Evolutionary conservation across 345 rosid species (phyloP).

Genomic region (Anastatica hierochuntica): DNA sequence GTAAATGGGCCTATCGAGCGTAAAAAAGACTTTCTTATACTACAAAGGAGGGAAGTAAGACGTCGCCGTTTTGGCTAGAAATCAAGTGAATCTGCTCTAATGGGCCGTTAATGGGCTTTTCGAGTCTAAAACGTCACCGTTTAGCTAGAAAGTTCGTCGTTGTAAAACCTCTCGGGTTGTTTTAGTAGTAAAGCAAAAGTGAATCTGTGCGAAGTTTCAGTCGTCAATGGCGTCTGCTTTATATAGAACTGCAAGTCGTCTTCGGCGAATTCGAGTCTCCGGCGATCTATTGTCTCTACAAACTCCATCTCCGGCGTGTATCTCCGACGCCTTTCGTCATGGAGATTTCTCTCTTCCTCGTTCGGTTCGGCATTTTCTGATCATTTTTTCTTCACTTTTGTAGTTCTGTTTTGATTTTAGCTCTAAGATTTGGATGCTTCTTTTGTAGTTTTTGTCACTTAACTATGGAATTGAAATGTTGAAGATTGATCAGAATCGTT

Average conservation of each 20-base stretch:
- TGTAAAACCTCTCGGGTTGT: slow-evolving; percentile 1
- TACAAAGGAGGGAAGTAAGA: background rate
- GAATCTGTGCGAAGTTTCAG: background rate
- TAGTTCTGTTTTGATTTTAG: background rate
- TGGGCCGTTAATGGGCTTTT: too few relatives aligned
- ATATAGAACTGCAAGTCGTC: slow-evolving; percentile 29
- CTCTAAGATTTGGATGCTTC: background rate
- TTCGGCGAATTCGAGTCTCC: slow-evolving; percentile 24
- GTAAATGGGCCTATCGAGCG: too few relatives aligned
- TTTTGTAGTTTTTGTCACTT: slow-evolving; percentile 29
- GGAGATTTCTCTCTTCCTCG: slow-evolving; percentile 22
- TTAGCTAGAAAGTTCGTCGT: background rate
- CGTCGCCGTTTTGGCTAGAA: background rate
- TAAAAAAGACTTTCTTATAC: too few relatives aligned
- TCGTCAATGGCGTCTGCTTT: slow-evolving; percentile 50
- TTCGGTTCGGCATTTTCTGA: slow-evolving; percentile 30
- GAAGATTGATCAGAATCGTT: slow-evolving; percentile 28
- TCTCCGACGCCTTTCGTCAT: slow-evolving; percentile 14
- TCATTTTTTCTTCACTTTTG: background rate
- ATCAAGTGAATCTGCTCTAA: too few relatives aligned
- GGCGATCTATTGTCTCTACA: slow-evolving; percentile 11
- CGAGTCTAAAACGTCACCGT: background rate
- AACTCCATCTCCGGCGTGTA: slow-evolving; percentile 15
- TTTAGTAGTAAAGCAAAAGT: background rate
- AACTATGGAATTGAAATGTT: slow-evolving; percentile 25